Base-by-base conservation (phyloP, 805 yeast genomes). In the Wickerhamomyces xylosicus region DNA sequence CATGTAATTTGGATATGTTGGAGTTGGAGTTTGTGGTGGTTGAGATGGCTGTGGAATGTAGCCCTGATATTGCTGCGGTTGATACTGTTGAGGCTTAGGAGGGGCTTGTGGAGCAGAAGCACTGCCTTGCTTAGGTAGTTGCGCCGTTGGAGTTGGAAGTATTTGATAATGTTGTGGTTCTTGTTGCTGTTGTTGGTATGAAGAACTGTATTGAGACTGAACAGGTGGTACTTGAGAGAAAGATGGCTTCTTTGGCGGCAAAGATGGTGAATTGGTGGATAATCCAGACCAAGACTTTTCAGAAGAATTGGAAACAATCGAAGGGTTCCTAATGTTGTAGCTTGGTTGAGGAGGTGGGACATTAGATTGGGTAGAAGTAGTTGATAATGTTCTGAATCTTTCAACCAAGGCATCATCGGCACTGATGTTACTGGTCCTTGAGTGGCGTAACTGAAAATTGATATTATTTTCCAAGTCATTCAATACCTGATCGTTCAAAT, bases 401-500 rank as follows among this genome's bases (percentile, higher is more conserved):
- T 52, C 52, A 37, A 45, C 39, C n/a, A 54, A 29, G 6, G 22
- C 8, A 17, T 38, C 46, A 19, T 31, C 19, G 9, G 37, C 13
- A 14, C 34, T 31, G 39, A 38, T 27, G 8, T 41, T 38, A 15
- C 38, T 19, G 9, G 40, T 32, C 13, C 42, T 37, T 19, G 44
- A 38, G 9, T 40, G 37, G 10, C 41, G 47, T 3, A 38, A 13
- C 37, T 34, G 33, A 19, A 19, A 46, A 35, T 33, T 19, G 42
- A 28, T 10, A 43, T 17, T 14, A 48, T 22, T 40, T 53, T 41
- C 29, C 43, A 44, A 36, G 55, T 44, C 40, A 53, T 57, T 7
- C 49, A 36, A 20, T 47, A 47, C 19, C 56, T 44, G 36, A 34
- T 48, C 59, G 44, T 47, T 43, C 47, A 56, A 53, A 43, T 74